Percentiles rank a stretch among this genome's conserved stretches.
These are phyloP conservation scores for Arctium lappa DNA, from an alignment of 129 eudicot genomes.

Conservation along the genomic window DNA sequence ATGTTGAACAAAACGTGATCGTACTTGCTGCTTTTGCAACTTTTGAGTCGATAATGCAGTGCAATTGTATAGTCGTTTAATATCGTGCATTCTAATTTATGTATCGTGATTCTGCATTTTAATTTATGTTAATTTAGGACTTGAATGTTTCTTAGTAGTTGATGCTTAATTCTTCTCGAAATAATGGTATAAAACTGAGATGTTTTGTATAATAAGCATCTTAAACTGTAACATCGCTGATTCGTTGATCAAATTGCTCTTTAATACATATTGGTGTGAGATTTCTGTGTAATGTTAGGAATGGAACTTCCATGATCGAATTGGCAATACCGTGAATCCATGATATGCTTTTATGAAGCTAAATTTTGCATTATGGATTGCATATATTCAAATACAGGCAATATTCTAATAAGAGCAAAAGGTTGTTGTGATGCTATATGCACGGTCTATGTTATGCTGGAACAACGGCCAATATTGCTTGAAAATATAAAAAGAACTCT, in stretches of 20 bases:
- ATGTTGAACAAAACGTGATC: not conserved
- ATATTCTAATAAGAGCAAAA: not conserved
- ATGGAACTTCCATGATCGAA: not conserved
- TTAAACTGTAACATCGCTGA: not conserved
- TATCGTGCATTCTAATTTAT: too few relatives aligned
- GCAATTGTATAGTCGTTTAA: not conserved
- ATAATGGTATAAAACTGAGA: not conserved
- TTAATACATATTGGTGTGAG: not conserved
- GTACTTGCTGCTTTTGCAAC: not conserved
- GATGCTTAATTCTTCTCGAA: not conserved
- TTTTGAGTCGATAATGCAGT: not conserved
- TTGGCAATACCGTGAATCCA: not conserved
- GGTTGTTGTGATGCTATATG: not conserved
- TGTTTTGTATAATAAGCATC: not conserved
- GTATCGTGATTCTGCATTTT: not conserved
- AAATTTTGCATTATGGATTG: not conserved
- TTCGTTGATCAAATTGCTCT: not conserved
- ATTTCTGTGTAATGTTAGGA: not conserved
- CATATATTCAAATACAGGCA: not conserved
- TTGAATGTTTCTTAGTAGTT: not conserved
- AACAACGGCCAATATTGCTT: not conserved
- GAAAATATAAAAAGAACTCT: too few relatives aligned
- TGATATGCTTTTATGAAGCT: slow-evolving; percentile 5
- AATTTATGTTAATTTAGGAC: not conserved
- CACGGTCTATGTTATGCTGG: not conserved